Percentiles rank a stretch among this genome's conserved stretches.
phyloP scores from a whole-genome alignment of 768 basidiomycete species.

The Cubamyces lactineus region DNA sequence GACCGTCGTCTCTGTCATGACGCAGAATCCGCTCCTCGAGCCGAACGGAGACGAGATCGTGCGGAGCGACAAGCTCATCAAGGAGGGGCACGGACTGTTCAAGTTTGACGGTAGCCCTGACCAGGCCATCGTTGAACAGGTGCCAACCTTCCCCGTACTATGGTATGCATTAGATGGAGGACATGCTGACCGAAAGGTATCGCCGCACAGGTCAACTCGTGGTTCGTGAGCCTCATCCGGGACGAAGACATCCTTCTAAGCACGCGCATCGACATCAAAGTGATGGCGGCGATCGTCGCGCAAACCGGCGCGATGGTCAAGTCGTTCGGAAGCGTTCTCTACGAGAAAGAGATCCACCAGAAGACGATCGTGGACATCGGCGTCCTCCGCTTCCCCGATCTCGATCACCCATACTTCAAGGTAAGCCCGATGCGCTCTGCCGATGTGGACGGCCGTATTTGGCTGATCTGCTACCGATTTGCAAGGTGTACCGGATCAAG shows the following conservation, averaged over 20 bases:
- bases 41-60: not conserved
- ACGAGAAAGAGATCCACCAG: not conserved
- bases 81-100: not conserved
- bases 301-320: not conserved
- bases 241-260: not conserved
- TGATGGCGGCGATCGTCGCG: not conserved
- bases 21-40: not conserved
- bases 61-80: not conserved
- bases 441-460: too few relatives aligned
- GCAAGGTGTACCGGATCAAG: not conserved
- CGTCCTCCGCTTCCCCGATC: not conserved
- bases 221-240: not conserved
- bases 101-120: not conserved
- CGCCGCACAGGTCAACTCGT: not conserved
- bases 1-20: not conserved
- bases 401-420: not conserved
- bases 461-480: not conserved
- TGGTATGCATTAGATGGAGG: too few relatives aligned
- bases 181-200: not conserved
- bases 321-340: not conserved
- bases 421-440: not conserved
- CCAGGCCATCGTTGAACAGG: not conserved
- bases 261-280: not conserved
- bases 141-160: not conserved
- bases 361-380: slow-evolving; percentile 3